phyloP scores from a whole-genome alignment of 176 grass and related monocot genomes.

The Rhipidocladum racemiflorum region DNA sequence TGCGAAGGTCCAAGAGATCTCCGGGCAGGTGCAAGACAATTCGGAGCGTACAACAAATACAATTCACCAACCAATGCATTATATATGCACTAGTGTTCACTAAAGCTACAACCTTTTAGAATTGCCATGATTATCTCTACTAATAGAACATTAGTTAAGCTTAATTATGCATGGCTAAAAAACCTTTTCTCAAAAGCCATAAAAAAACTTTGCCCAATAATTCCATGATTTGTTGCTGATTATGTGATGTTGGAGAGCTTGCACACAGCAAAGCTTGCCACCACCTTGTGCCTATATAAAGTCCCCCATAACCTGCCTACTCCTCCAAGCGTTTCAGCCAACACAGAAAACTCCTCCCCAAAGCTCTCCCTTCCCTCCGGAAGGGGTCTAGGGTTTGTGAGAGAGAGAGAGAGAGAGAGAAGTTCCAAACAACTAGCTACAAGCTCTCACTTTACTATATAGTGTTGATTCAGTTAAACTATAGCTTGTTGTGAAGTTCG shows the following conservation, averaged over 20 bases:
- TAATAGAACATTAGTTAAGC: neutral
- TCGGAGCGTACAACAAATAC: conserved; percentile 4
- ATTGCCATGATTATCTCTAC: conserved; percentile 17
- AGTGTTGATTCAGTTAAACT: conserved; percentile 3
- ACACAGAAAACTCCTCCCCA: conserved; percentile 23
- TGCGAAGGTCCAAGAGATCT: neutral
- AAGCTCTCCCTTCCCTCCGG: conserved; percentile 32
- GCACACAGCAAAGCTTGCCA: neutral
- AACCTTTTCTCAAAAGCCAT: neutral
- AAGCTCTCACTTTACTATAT: neutral
- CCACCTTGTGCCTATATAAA: conserved; percentile 36
- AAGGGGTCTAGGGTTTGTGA: conserved; percentile 33
- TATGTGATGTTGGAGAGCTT: neutral
- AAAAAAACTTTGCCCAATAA: neutral
- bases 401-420: conserved; percentile 34
- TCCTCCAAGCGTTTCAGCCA: conserved; percentile 37
- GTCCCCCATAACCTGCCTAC: neutral
- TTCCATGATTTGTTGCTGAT: neutral
- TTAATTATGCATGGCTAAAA: neutral
- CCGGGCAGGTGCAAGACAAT: neutral
- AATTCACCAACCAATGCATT: conserved; percentile 1
- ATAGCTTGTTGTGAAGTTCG: conserved; percentile 15
- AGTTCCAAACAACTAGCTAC: neutral
- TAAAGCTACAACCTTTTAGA: conserved; percentile 20
- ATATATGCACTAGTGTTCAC: conserved; percentile 6